Evolutionary conservation across 768 basidiomycete genomes (phyloP).

Genomic region (Cubamyces lactineus): DNA sequence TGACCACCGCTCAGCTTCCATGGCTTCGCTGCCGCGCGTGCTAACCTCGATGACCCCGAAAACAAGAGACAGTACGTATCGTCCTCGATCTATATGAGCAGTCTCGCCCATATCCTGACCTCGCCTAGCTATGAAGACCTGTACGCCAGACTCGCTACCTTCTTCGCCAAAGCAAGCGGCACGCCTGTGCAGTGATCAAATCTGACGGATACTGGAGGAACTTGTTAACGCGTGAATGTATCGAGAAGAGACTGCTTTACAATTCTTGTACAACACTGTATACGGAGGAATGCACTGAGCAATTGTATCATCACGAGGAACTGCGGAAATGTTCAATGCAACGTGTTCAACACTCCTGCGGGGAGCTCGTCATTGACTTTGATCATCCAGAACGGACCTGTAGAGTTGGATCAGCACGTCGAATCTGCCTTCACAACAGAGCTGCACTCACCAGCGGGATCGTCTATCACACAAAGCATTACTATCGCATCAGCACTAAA

Average conservation of each 20-base stretch:
- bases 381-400: constrained; percentile 78
- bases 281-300: no score
- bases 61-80: constrained; percentile 56
- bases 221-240: not conserved
- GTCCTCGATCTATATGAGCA: constrained; percentile 2
- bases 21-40: constrained; percentile 68
- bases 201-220: not conserved
- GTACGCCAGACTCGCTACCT: constrained; percentile 53
- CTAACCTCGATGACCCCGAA: constrained; percentile 55
- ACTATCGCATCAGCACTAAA: not conserved
- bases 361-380: constrained; percentile 43
- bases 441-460: constrained; percentile 59
- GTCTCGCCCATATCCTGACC: not conserved
- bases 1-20: constrained; percentile 47
- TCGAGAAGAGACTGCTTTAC: not conserved
- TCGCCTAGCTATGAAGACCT: constrained; percentile 51
- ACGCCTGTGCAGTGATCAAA: not conserved
- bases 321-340: constrained; percentile 7
- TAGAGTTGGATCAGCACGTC: not conserved
- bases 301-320: no score
- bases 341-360: constrained; percentile 29
- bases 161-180: constrained; percentile 44
- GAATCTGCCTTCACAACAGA: not conserved
- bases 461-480: constrained; percentile 41
- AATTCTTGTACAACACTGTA: no score